Base-by-base conservation (phyloP, 164 flowering plant genomes). In the Tetracentron sinense region DNA sequence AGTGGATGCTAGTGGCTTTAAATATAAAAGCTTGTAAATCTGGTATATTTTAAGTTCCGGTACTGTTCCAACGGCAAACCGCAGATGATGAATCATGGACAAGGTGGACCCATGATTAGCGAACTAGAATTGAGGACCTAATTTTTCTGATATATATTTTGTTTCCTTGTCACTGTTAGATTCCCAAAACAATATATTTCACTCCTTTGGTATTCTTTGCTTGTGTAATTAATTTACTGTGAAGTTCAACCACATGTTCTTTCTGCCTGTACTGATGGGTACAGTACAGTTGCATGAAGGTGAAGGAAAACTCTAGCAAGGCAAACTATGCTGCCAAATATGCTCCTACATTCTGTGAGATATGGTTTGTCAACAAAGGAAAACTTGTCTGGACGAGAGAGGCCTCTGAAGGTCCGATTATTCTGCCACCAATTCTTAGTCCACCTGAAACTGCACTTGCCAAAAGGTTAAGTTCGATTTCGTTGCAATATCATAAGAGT, bases 281-380 rank as follows among this genome's bases (percentile, higher is more conserved):
- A 57, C 61, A 20, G 23, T 77, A 33, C 81, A 89, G 97, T 73
- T 82, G 84, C 56, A 54, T 80, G 83, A 91, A 82, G 78, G 75
- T 83, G 69, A 91, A 80, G 70, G n/a, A n/a, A n/a, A 85, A 71
- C 77, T 82, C 88, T 26, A 69, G 74, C 64, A 84, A 85, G 72
- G 85, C 85, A 51, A 72, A 66, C 56, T 82, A 82, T 78, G 83
- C 81, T 62, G 80, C 79, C 27, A 89, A 77, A 75, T 61, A 70
- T 66, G 85, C 81, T 56, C 90, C 97, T 55, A 51, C 65, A n/a
- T 87, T 73, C 69, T 92, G 96, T 75, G 87, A 87, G 69, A 83
- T 92, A 61, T 87, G 82, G 85, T 89, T 87, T 82, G 74, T 92
- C 57, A 56, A 79, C 78, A 84, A 85, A 74, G 90, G 89, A 57